These are phyloP conservation scores for Rosa hybrid DNA, from an alignment of 331 rosid species.

Conservation along the genomic window DNA sequence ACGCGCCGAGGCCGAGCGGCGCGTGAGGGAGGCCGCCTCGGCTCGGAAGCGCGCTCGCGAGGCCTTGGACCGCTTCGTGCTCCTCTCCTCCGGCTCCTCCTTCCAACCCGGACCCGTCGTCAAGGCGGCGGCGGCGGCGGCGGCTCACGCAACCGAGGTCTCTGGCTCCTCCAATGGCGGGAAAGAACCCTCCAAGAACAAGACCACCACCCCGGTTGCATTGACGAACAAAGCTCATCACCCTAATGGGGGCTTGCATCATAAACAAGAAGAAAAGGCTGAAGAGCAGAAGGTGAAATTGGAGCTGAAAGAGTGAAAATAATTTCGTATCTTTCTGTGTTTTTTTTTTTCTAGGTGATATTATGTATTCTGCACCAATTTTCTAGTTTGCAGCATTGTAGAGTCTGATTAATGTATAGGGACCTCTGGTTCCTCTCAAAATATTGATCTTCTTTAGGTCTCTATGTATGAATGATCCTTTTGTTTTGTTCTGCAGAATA, in stretches of 20 bases:
- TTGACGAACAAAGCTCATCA: too few relatives aligned
- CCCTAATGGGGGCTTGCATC: not conserved
- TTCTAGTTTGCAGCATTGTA: not conserved
- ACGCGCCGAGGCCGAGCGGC: slow-evolving; percentile 46
- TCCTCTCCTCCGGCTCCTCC: slow-evolving; percentile 23
- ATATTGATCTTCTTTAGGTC: not conserved
- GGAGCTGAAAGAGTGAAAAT: not conserved
- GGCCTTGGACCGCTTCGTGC: slow-evolving; percentile 41
- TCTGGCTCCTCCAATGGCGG: too few relatives aligned
- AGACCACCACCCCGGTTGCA: too few relatives aligned
- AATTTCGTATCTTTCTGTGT: not conserved
- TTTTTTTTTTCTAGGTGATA: too few relatives aligned
- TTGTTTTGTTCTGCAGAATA: not conserved
- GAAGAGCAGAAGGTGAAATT: not conserved
- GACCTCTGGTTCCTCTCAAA: not conserved
- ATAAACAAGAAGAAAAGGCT: too few relatives aligned
- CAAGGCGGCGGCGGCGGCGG: not conserved
- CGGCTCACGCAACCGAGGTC: too few relatives aligned
- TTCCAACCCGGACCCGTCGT: slow-evolving; percentile 8
- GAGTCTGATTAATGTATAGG: not conserved
- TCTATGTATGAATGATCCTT: not conserved
- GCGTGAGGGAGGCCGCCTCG: slow-evolving; percentile 48
- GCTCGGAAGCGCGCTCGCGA: slow-evolving; percentile 73
- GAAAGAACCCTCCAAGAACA: too few relatives aligned
- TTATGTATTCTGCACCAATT: not conserved